Evolutionary conservation across 2,329 filamentous ascomycete species (phyloP), one percentile per base, ranked within the genome.

Genomic region (Aspergillus udagawae): DNA sequence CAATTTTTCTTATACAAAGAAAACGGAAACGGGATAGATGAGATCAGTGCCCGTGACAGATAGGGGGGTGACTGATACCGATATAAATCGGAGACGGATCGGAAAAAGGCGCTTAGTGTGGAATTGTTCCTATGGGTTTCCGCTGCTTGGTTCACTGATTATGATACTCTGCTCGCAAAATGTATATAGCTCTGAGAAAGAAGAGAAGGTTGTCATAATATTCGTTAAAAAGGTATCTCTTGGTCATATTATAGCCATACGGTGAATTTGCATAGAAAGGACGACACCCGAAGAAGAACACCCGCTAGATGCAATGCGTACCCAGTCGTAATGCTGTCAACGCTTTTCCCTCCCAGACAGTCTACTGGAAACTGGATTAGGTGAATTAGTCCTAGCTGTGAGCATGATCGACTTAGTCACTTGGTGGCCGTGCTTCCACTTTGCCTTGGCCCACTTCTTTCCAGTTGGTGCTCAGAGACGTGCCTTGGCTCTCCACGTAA

Each of bases 391-490:
- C 44, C 12, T 14, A 32, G 10, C 17, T 29, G 8, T 25, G 10
- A 54, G 29, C 25, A 49, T 4, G 3, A 35, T 10, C 28, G 14
- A 41, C 55, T 17, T 53, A 63, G 52, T 69, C 63, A 61, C 60
- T 66, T 45, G 70, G 63, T 29, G 66, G 64, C 8, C 66, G 68
- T 49, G 67, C 60, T 70, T 90, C 84, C 27, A 97, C 89, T 25
- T 77, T 88, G 20, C 84, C 85, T 61, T 81, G 83, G 52, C 85
- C 84, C 21, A 97, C 93, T 60, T 96, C 89, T 9, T 78, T 76
- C 94, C 94, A 99, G 71, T 93, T 91, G 0, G 94, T 99, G 74
- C 91, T 97, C 51, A 99, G 78, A 2, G 90, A 84, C 0, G 94
- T 99, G 4, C 94, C 94, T 65, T 95, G 94, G 74, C 92, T 97